Evolutionary conservation across 192 early-diverging fungal genomes (phyloP), one percentile per base, ranked within the genome.

Genomic region (Phlyctochytrium bullatum): DNA sequence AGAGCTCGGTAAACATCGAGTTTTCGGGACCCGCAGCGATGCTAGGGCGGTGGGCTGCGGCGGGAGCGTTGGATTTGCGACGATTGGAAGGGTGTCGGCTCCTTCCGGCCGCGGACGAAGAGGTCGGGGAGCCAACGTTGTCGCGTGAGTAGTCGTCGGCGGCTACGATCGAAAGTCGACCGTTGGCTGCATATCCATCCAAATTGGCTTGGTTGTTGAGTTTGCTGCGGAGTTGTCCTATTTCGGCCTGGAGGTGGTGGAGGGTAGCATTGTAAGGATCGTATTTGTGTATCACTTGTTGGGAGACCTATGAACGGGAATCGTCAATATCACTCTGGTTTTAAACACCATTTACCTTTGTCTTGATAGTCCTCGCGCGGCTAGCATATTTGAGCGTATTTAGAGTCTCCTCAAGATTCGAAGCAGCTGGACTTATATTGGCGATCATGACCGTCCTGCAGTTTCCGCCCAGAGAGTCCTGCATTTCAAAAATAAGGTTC

Each of bases 371-470:
- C 56, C 84, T 76, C 1, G 89, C 89, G 20, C 91, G 78, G 69
- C 82, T 87, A 0, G 89, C 88, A 58, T 91, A 92, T 71, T 90
- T 91, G 0, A 92, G 76, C 23, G 91, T 91, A 68, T 90, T 90
- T 35, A 87, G 76, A 2, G 91, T 91, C 68, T 92, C 91, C 62
- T 90, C 90, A 51, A 78, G 89, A 61, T 88, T 84, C 23, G 76
- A 69, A 14, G 78, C 75, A 14, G 83, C 81, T 2, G 90, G 88
- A 12, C 86, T 86, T 27, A 91, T 86, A 64, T 88, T 88, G 10
- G 87, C 86, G 62, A 92, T 89, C 91, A 92, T 92, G 4, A 89
- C 87, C 2, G 87, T 88, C n/a, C 82, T 80, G 68, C 88, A 89
- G 73, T 92, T 91, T 16, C 91, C 91, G 50, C 88, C 88, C 61